Base-by-base conservation (phyloP, 176 grass and related monocot genomes). In the Miscanthus lutarioriparius region DNA sequence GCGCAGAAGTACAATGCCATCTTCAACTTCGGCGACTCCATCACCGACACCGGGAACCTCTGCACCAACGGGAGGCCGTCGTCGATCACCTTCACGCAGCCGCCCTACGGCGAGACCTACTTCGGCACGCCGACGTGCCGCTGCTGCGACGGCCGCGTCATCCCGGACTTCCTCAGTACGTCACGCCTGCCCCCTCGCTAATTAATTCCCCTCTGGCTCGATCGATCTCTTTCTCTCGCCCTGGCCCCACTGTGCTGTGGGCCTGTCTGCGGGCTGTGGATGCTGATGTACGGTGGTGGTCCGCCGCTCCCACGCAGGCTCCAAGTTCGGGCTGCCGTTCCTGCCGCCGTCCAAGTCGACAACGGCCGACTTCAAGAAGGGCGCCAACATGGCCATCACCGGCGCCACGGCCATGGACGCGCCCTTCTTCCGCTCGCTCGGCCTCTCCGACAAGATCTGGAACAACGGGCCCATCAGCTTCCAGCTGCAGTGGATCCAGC, bases 11-110 rank as follows among this genome's bases (percentile, higher is more conserved):
- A 94, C 89, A 89, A 89, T 86, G 92, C 92, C 64, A 56, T 94
- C 74, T 94, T 71, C 83, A 94, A 80, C 92, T 94, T 94, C 84
- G 92, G 92, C 20, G 92, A 94, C 84, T 94, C 92, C 15, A 88
- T 94, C 45, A 89, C 92, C 12, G 92, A 94, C 86, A 94, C 92
- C 2, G 92, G 92, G 1, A 94, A 94, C 92, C 86, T 94, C 23
- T 91, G 86, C 80, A 83, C 89, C 67, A 81, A 69, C 72, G 86
- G 86, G 0, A 75, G 39, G 1, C 90, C 90, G 49, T 89, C 90
- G 80, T 37, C 48, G 76, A 89, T 92, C 83, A 92, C 90, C 64
- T 83, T 92, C 87, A 89, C 90, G 16, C 90, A 92, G 79, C 89
- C 86, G 20, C 92, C 92, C 36, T 94, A 94, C 65, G 92, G 92